phyloP scores from a whole-genome alignment of 495 filamentous ascomycete genomes.

The Neurospora pannonica region DNA sequence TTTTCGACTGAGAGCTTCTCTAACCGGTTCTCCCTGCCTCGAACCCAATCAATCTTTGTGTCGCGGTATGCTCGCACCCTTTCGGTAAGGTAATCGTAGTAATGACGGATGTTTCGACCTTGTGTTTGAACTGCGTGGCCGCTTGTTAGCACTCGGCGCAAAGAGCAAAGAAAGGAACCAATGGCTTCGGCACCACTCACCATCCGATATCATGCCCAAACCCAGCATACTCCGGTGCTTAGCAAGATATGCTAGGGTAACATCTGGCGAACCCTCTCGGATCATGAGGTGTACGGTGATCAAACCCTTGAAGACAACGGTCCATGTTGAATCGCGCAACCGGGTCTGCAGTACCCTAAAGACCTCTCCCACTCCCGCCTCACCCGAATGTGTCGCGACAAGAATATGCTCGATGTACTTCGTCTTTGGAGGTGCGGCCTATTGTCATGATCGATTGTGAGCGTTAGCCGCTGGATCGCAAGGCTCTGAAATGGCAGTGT shows the following conservation, averaged over 20 bases:
- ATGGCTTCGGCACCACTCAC: conserved; percentile 40
- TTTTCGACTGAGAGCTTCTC: conserved; percentile 87
- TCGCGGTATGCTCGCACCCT: conserved; percentile 74
- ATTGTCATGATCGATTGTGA: conserved; percentile 4
- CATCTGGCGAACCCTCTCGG: conserved; percentile 82
- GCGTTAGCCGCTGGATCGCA: background rate
- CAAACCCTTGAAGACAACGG: conserved; percentile 86
- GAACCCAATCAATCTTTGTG: conserved; percentile 83
- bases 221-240: conserved; percentile 77
- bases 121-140: conserved; percentile 69
- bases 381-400: conserved; percentile 87
- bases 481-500: background rate
- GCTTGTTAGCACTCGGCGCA: conserved; percentile 4
- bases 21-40: conserved; percentile 69
- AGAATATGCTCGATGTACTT: conserved; percentile 99
- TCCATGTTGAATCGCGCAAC: conserved; percentile 94
- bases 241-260: conserved; percentile 76
- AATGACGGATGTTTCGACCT: conserved; percentile 87
- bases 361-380: conserved; percentile 91
- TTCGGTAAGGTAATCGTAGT: conserved; percentile 76
- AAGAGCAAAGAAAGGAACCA: background rate
- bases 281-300: conserved; percentile 98
- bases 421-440: conserved; percentile 94
- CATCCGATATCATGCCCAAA: conserved; percentile 85
- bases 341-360: conserved; percentile 84